A percentile compares a stretch with the other conserved stretches of the same genome.
Conservation (phyloP, 2,329 filamentous ascomycete genomes). For the Colletotrichum godetiae region DNA sequence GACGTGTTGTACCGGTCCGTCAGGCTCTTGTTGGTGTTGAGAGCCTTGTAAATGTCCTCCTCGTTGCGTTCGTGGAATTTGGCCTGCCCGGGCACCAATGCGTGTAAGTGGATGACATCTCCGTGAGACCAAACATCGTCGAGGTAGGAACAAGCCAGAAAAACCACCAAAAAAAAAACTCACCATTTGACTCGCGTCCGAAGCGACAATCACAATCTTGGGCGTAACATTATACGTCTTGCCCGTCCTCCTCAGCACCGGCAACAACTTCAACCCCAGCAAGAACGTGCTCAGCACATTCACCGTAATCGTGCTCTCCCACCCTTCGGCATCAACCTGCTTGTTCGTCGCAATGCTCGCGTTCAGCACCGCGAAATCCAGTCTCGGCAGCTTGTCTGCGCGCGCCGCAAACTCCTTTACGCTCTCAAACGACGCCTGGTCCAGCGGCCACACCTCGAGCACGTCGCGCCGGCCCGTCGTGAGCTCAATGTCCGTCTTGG, state of each 20-base stretch:
- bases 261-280: slow-evolving; percentile 55
- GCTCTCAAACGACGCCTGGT: slow-evolving; percentile 47
- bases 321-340: slow-evolving; percentile 46
- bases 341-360: slow-evolving; percentile 43
- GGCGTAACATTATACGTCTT: slow-evolving; percentile 46
- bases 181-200: slow-evolving; percentile 47
- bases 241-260: slow-evolving; percentile 51
- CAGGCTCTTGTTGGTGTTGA: slow-evolving; percentile 43
- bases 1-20: slow-evolving; percentile 49
- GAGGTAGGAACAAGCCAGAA: not conserved
- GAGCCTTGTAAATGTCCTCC: slow-evolving; percentile 46
- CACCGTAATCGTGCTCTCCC: slow-evolving; percentile 55
- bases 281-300: slow-evolving; percentile 61
- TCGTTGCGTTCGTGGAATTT: slow-evolving; percentile 47
- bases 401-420: slow-evolving; percentile 48
- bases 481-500: slow-evolving; percentile 46
- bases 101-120: not conserved
- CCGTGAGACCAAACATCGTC: not conserved
- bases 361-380: slow-evolving; percentile 52
- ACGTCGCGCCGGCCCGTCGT: slow-evolving; percentile 32
- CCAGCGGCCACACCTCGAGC: slow-evolving; percentile 57
- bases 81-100: slow-evolving; percentile 37
- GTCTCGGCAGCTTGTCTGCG: slow-evolving; percentile 43
- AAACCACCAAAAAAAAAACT: not conserved
- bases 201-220: slow-evolving; percentile 52